These are phyloP conservation scores for Senecio squalidus DNA, from an alignment of 140 eudicot genomes.

Conservation along the genomic window DNA sequence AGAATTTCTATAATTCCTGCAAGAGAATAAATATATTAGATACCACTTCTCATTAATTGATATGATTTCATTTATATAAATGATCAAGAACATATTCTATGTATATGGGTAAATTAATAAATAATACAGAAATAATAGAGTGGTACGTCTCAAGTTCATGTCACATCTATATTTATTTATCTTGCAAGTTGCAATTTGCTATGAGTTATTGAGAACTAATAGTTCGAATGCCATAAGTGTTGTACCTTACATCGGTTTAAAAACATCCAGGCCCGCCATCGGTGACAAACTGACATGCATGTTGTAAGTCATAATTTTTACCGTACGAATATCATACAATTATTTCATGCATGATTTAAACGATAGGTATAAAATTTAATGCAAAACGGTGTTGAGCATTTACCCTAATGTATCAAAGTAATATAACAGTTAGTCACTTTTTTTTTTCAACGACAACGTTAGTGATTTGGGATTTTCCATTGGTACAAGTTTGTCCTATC, in stretches of 20 bases:
- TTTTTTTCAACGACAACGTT: too few relatives aligned
- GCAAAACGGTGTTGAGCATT: neutral
- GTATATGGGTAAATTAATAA: too few relatives aligned
- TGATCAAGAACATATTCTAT: too few relatives aligned
- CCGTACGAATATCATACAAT: constrained; percentile 1
- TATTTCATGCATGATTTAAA: constrained; percentile 15
- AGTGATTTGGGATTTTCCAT: too few relatives aligned
- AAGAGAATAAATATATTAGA: neutral
- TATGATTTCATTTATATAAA: too few relatives aligned
- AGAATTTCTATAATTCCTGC: constrained; percentile 90
- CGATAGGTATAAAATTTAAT: neutral
- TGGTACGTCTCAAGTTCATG: too few relatives aligned
- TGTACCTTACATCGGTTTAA: neutral
- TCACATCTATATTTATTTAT: neutral
- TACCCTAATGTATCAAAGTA: neutral
- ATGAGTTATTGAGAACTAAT: constrained; percentile 16
- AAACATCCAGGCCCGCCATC: constrained; percentile 20
- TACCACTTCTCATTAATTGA: too few relatives aligned
- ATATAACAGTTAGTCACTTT: neutral
- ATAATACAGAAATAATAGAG: too few relatives aligned
- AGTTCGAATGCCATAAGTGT: constrained; percentile 8
- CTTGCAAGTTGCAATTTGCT: neutral
- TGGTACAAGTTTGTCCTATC: too few relatives aligned
- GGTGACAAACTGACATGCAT: constrained; percentile 1
- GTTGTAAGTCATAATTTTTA: neutral